A percentile compares a stretch with the other conserved stretches of the same genome.
Evolutionary conservation across 352 stramenopile genomes (phyloP).

Genomic region (Phytophthora meadii): DNA sequence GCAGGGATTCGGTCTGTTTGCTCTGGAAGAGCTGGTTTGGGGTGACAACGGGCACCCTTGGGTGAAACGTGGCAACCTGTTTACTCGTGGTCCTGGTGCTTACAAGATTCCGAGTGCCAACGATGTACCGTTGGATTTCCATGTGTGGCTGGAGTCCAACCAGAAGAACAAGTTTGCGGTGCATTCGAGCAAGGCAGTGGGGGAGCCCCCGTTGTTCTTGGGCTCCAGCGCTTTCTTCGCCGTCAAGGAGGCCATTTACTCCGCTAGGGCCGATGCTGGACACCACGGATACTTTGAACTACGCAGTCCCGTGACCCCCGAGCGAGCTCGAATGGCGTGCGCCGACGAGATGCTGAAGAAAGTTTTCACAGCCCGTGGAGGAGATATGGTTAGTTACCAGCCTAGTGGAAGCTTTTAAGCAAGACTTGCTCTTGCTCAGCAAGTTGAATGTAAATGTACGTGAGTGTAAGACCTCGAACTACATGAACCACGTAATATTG

Average conservation of each 20-base stretch:
- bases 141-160: slow-evolving; percentile 94
- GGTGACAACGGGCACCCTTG: slow-evolving; percentile 94
- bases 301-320: slow-evolving; percentile 78
- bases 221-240: slow-evolving; percentile 95
- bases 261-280: slow-evolving; percentile 75
- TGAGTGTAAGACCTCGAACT: neutral
- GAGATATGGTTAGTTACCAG: slow-evolving; percentile 71
- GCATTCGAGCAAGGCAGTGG: slow-evolving; percentile 96
- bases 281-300: slow-evolving; percentile 75
- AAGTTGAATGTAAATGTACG: slow-evolving; percentile 1
- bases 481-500: slow-evolving; percentile 18
- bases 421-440: neutral
- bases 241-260: slow-evolving; percentile 94
- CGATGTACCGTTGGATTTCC: slow-evolving; percentile 94
- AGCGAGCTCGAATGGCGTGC: slow-evolving; percentile 88
- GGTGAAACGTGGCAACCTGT: slow-evolving; percentile 92
- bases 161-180: slow-evolving; percentile 95
- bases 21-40: slow-evolving; percentile 95
- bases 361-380: slow-evolving; percentile 66
- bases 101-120: slow-evolving; percentile 99
- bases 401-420: slow-evolving; percentile 69
- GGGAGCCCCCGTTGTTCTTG: slow-evolving; percentile 96
- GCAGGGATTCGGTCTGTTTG: slow-evolving; percentile 95
- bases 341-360: slow-evolving; percentile 72
- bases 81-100: slow-evolving; percentile 94